Conservation (phyloP, 2,329 filamentous ascomycete genomes). For the Chrysosporium keratinophilum region DNA sequence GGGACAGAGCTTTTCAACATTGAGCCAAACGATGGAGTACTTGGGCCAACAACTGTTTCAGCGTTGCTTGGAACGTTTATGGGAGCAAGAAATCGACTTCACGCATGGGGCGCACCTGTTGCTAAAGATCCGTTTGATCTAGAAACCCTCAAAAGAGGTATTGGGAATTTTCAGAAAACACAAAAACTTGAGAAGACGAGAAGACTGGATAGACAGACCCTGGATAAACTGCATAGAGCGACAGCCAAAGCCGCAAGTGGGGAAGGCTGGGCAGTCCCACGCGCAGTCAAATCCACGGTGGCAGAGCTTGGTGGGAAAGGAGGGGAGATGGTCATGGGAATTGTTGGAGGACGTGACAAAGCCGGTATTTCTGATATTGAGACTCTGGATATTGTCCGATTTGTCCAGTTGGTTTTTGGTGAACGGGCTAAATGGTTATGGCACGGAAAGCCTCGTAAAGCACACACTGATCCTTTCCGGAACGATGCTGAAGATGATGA, state of each 20-base stretch:
- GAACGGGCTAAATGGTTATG: constrained; percentile 88
- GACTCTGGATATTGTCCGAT: constrained; percentile 77
- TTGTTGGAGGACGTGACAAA: constrained; percentile 77
- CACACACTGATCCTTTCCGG: constrained; percentile 25
- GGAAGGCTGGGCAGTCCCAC: constrained; percentile 84
- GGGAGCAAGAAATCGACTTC: constrained; percentile 79
- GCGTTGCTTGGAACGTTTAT: constrained; percentile 78
- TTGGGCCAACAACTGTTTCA: constrained; percentile 84
- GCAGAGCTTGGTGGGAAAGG: constrained; percentile 88
- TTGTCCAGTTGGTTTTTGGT: constrained; percentile 66
- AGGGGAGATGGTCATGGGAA: constrained; percentile 90
- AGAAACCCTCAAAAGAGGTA: constrained; percentile 67
- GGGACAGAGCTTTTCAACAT: constrained; percentile 85
- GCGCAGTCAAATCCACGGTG: constrained; percentile 89
- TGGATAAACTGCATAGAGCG: constrained; percentile 67
- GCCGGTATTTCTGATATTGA: constrained; percentile 86
- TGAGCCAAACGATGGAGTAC: constrained; percentile 82
- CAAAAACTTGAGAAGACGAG: constrained; percentile 69
- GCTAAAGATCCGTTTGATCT: constrained; percentile 88
- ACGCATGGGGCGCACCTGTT: constrained; percentile 73
- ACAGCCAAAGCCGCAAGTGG: constrained; percentile 84
- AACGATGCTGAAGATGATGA: constrained; percentile 29
- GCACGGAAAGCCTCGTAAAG: constrained; percentile 76
- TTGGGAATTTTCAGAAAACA: constrained; percentile 80
- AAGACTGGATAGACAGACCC: constrained; percentile 69